Evolutionary conservation across 1,284 basidiomycete genomes (phyloP).

Genomic region (Sanguinoderma infundibulare): DNA sequence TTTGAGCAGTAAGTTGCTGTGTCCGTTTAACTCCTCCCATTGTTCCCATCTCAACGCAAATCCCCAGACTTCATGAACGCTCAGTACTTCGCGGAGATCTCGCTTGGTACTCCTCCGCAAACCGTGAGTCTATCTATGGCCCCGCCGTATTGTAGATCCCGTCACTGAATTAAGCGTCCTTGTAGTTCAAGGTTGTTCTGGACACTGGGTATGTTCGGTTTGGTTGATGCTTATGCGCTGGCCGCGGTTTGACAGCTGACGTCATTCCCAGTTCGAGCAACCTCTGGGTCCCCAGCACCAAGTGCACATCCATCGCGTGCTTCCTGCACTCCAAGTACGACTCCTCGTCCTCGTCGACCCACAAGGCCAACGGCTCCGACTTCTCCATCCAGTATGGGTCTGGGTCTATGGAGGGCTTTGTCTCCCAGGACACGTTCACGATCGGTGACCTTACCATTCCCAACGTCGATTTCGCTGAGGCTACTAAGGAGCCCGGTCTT

Average conservation of each 20-base stretch:
- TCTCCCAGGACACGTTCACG: constrained; percentile 83
- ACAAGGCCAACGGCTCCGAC: constrained; percentile 90
- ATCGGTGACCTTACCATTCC: constrained; percentile 89
- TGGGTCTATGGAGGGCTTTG: constrained; percentile 96
- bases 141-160: constrained; percentile 1
- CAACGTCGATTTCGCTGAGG: constrained; percentile 93
- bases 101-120: constrained; percentile 83
- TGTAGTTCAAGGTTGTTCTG: constrained; percentile 83
- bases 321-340: constrained; percentile 98
- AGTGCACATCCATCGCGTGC: constrained; percentile 96
- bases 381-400: constrained; percentile 97
- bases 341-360: constrained; percentile 79
- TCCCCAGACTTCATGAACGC: constrained; percentile 94
- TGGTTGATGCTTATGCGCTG: not conserved
- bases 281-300: constrained; percentile 89
- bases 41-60: constrained; percentile 21
- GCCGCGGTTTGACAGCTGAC: constrained; percentile 19
- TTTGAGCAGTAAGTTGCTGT: constrained; percentile 75
- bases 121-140: constrained; percentile 45
- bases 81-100: constrained; percentile 94
- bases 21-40: constrained; percentile 1
- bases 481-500: constrained; percentile 95
- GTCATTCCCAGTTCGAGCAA: constrained; percentile 73
- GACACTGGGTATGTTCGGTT: constrained; percentile 73
- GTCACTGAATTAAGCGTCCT: constrained; percentile 9